Conservation (phyloP, 805 yeast species). For the Metschnikowia matae region DNA sequence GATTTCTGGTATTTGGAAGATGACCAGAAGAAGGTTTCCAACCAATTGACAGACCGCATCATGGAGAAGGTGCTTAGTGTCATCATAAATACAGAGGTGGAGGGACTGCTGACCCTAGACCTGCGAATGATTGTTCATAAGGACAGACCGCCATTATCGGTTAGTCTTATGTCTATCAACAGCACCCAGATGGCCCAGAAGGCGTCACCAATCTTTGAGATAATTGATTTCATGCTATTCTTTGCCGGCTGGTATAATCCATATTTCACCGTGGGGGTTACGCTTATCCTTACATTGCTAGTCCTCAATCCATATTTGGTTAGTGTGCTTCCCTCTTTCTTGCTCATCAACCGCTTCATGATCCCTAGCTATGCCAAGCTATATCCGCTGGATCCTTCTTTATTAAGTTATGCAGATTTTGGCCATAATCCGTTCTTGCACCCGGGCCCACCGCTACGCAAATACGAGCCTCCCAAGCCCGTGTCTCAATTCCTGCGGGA, state of each 20-base stretch:
- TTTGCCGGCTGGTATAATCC: constrained; percentile 65
- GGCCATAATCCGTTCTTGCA: constrained; percentile 33
- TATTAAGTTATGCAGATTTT: constrained; percentile 16
- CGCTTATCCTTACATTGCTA: constrained; percentile 47
- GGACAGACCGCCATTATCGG: constrained; percentile 63
- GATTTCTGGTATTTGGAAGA: constrained; percentile 25
- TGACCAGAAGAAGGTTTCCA: constrained; percentile 21
- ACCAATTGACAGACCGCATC: constrained; percentile 56
- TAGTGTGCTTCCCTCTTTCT: constrained; percentile 50
- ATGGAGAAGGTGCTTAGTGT: constrained; percentile 67
- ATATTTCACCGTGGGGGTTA: constrained; percentile 53
- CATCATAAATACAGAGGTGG: constrained; percentile 54
- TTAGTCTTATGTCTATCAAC: constrained; percentile 66
- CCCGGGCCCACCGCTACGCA: constrained; percentile 45
- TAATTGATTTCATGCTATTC: constrained; percentile 52
- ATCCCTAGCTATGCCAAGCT: constrained; percentile 60
- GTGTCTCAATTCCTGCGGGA: constrained; percentile 77
- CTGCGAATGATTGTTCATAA: constrained; percentile 58
- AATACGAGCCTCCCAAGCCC: constrained; percentile 57
- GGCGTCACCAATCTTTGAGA: constrained; percentile 55
- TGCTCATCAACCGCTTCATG: constrained; percentile 52
- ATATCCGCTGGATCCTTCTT: constrained; percentile 57
- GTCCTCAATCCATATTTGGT: constrained; percentile 60
- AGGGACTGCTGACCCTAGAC: constrained; percentile 35
- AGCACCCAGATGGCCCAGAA: constrained; percentile 60